Evolutionary conservation across 1,284 basidiomycete species (phyloP).

Genomic region (Malassezia japonica): DNA sequence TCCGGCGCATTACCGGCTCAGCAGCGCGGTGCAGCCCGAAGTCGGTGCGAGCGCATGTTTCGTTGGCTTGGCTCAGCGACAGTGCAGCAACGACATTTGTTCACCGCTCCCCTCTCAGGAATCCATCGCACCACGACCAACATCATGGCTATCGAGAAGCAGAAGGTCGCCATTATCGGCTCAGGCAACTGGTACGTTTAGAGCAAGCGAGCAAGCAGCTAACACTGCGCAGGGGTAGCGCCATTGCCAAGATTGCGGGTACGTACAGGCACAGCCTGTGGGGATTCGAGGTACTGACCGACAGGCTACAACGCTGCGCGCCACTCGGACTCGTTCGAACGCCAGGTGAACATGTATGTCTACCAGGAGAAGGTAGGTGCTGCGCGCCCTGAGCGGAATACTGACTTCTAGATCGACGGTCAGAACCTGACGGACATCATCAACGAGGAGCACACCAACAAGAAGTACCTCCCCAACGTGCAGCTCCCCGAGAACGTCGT

Average conservation of each 20-base stretch:
- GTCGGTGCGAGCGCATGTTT: background rate
- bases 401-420: slow-evolving; percentile 51
- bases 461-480: slow-evolving; percentile 54
- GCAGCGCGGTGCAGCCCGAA: background rate
- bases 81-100: background rate
- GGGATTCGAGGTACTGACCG: background rate
- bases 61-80: background rate
- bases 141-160: slow-evolving; percentile 46
- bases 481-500: slow-evolving; percentile 53
- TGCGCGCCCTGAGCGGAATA: too few species aligned
- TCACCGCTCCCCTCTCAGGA: background rate
- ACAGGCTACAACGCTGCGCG: slow-evolving; percentile 49
- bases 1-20: background rate
- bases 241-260: slow-evolving; percentile 55
- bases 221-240: slow-evolving; percentile 51
- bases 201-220: background rate
- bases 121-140: background rate
- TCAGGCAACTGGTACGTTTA: slow-evolving; percentile 44
- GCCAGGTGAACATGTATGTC: slow-evolving; percentile 40
- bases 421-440: slow-evolving; percentile 54
- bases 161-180: slow-evolving; percentile 56
- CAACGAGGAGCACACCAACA: slow-evolving; percentile 55
- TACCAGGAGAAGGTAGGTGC: slow-evolving; percentile 34
- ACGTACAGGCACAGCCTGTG: background rate
- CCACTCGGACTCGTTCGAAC: slow-evolving; percentile 48